A percentile compares a stretch with the other conserved stretches of the same genome.
phyloP scores from a whole-genome alignment of 495 filamentous ascomycete species.

The Polyplosphaeria fusca region DNA sequence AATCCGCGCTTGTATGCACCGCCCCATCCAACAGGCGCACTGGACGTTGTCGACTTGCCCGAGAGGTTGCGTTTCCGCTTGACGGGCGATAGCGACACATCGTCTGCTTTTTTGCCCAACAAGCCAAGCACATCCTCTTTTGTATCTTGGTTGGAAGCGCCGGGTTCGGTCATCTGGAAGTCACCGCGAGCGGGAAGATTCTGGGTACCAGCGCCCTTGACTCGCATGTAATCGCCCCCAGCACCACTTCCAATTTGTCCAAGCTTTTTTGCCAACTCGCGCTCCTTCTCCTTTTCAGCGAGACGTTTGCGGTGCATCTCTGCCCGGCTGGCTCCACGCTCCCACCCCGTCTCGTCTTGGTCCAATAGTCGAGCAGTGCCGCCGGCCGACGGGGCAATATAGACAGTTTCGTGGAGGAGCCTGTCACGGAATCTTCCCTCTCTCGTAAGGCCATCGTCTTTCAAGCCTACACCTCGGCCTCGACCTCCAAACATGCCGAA shows the following conservation, averaged over 20 bases:
- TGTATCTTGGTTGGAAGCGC: constrained; percentile 1
- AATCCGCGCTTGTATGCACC: constrained; percentile 38
- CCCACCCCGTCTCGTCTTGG: constrained; percentile 57
- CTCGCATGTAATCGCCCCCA: constrained; percentile 70
- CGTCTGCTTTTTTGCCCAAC: constrained; percentile 51
- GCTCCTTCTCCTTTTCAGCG: constrained; percentile 71
- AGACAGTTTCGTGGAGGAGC: constrained; percentile 34
- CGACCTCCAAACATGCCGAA: constrained; percentile 36
- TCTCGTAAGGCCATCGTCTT: constrained; percentile 39
- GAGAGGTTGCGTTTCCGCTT: constrained; percentile 59
- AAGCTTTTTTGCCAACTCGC: constrained; percentile 72
- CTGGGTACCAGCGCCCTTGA: constrained; percentile 3
- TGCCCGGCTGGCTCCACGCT: constrained; percentile 55
- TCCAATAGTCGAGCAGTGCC: constrained; percentile 67
- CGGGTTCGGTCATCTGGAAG: not conserved
- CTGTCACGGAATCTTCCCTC: constrained; percentile 59
- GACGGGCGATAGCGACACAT: constrained; percentile 67
- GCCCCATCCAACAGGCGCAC: constrained; percentile 43
- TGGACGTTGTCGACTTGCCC: constrained; percentile 34
- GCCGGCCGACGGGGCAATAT: constrained; percentile 36
- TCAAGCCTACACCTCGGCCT: constrained; percentile 28
- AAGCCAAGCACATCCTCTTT: constrained; percentile 50
- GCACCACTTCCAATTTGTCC: constrained; percentile 61
- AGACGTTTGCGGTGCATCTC: constrained; percentile 67
- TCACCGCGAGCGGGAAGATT: constrained; percentile 7